phyloP scores from a whole-genome alignment of 306 rosid genomes.

The Prunus mira region DNA sequence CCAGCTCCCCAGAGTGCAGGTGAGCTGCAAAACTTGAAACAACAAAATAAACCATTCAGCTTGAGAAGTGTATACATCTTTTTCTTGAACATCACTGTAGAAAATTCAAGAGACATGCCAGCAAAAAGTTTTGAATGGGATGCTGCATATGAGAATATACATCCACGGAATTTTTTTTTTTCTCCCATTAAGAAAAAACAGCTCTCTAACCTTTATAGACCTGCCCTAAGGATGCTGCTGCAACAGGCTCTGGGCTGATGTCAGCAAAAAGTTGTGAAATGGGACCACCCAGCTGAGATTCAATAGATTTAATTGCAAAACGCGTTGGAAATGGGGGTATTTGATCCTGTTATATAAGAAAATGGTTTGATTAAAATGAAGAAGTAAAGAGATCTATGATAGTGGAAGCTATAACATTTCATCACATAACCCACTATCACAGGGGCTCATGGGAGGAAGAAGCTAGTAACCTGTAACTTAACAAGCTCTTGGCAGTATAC shows the following conservation, averaged over 20 bases:
- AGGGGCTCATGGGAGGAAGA: constrained; percentile 25
- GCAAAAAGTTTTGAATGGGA: too few relatives aligned
- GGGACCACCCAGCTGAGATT: constrained; percentile 66
- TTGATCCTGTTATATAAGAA: constrained; percentile 53
- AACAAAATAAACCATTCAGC: constrained; percentile 34
- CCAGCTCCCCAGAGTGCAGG: constrained; percentile 91
- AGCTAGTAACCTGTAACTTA: constrained; percentile 66
- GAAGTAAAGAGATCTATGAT: neutral
- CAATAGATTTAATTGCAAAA: constrained; percentile 73
- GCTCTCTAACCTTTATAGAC: constrained; percentile 80
- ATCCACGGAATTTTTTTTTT: neutral
- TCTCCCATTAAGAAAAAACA: neutral
- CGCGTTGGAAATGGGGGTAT: constrained; percentile 91
- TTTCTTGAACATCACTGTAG: neutral
- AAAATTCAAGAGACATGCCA: too few relatives aligned
- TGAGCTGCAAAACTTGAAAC: constrained; percentile 97
- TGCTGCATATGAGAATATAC: too few relatives aligned
- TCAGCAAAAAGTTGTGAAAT: constrained; percentile 70
- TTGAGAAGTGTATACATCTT: constrained; percentile 31
- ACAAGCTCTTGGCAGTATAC: constrained; percentile 90
- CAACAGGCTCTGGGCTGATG: constrained; percentile 75
- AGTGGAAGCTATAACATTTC: neutral
- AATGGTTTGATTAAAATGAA: constrained; percentile 3
- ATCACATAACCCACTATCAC: constrained; percentile 4
- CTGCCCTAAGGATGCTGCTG: constrained; percentile 97